A percentile compares a stretch with the other conserved stretches of the same genome.
Evolutionary conservation across 2,329 filamentous ascomycete species (phyloP).

Genomic region (Epichloe aotearoae): DNA sequence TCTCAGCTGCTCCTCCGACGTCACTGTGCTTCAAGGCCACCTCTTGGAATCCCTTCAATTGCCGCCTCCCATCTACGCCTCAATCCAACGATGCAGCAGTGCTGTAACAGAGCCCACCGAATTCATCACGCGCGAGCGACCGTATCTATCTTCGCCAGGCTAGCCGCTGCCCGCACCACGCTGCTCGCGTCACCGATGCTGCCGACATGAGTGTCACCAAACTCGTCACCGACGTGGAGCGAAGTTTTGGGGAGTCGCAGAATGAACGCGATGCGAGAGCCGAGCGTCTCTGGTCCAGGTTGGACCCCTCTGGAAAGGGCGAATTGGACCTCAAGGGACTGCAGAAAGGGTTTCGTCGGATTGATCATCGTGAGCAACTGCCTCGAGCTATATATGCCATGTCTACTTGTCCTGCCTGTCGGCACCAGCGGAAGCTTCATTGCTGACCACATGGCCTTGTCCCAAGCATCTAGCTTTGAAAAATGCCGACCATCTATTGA

Average conservation of each 20-base stretch:
- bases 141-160: slow-evolving; percentile 4
- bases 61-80: neutral
- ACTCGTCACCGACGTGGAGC: slow-evolving; percentile 37
- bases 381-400: neutral
- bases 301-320: slow-evolving; percentile 65
- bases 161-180: slow-evolving; percentile 16
- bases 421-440: neutral
- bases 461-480: slow-evolving; percentile 46
- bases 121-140: slow-evolving; percentile 7
- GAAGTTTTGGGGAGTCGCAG: slow-evolving; percentile 64
- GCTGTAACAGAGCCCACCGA: slow-evolving; percentile 3
- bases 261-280: slow-evolving; percentile 71
- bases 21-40: slow-evolving; percentile 3
- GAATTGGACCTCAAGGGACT: slow-evolving; percentile 75
- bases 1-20: slow-evolving; percentile 3
- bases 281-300: slow-evolving; percentile 67
- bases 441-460: neutral
- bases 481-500: slow-evolving; percentile 78
- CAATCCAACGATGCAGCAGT: slow-evolving; percentile 6
- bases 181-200: slow-evolving; percentile 13
- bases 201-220: slow-evolving; percentile 29
- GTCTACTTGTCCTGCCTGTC: neutral
- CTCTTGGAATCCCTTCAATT: slow-evolving; percentile 1
- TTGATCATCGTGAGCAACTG: slow-evolving; percentile 73
- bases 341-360: slow-evolving; percentile 70